Conservation (phyloP, 2,329 filamentous ascomycete genomes). For the Aspergillus piperis region DNA sequence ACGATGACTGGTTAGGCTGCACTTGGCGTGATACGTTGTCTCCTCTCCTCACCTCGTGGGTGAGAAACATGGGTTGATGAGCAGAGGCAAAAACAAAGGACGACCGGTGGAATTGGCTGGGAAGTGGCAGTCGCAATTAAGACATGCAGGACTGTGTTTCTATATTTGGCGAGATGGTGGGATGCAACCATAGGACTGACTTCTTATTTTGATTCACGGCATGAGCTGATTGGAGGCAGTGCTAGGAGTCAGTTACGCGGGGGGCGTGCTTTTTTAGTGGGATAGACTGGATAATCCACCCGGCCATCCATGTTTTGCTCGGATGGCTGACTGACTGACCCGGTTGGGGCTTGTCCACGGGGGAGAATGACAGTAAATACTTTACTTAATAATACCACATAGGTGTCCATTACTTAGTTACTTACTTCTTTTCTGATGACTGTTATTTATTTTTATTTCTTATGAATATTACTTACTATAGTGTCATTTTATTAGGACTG, state of each 20-base stretch:
- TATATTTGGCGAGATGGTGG: conserved; percentile 20
- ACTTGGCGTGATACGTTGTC: neutral
- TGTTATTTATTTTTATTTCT: neutral
- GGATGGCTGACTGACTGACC: neutral
- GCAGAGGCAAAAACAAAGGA: neutral
- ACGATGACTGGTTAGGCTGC: neutral
- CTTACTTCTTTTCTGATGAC: neutral
- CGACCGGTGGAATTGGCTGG: neutral
- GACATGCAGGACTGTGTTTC: conserved; percentile 25
- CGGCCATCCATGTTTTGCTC: neutral
- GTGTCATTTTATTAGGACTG: neutral
- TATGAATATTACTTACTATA: neutral
- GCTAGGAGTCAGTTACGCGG: neutral
- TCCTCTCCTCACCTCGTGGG: conserved; percentile 4
- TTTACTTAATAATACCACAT: neutral
- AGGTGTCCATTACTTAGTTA: neutral
- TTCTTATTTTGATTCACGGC: neutral
- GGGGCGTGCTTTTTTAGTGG: neutral
- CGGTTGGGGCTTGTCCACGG: no score
- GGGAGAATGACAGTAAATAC: neutral
- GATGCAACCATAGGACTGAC: neutral
- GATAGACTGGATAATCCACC: neutral
- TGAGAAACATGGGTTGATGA: neutral
- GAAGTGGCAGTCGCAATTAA: conserved; percentile 11
- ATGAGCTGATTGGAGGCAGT: conserved; percentile 1